Base-by-base conservation (phyloP, 306 rosid genomes). In the Quercus suber region DNA sequence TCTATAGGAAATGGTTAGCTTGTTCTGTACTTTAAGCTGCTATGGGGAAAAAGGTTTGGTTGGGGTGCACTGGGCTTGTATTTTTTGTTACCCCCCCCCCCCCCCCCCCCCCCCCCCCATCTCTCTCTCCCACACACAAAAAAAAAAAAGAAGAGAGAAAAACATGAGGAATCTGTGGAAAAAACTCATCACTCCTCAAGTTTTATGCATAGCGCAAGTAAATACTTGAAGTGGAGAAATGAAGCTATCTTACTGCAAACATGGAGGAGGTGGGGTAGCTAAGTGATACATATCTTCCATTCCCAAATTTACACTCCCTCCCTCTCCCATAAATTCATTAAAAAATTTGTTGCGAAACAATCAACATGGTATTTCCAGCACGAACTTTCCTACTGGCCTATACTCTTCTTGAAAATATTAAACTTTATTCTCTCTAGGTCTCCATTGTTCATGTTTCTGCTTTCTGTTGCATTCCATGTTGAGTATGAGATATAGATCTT, bases 401-500 rank as follows among this genome's bases (percentile, higher is more conserved):
- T 49, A 31, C 70, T 4, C 19, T 59, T 31, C 13, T 30, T 64
- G 70, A 31, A 17, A 30, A 64, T 64, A 30, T 15, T 64, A 30
- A 28, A 19, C 25, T 71, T 15, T 15, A 51, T 27, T 17, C 19
- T 71, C 75, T 69, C 71, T 30, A 18, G 69, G 21, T 52, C 6
- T 27, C 85, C 41, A 15, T 60, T 78, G 60, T 23, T 78, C 58
- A 19, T 79, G 69, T 53, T 28, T 49, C 27, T 63, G 72, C 25
- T 17, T 67, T 81, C 49, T 18, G 27, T 55, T 69, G 68, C 8
- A 52, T 69, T 69, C 73, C 41, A 72, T 61, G 75, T 53, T 49
- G 49, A 33, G 25, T 43, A 21, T 53, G 75, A 23, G 71, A 60
- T 65, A 11, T 20, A 21, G 28, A 45, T 70, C 21, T 57, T 78